These are phyloP conservation scores for Pleurotus pulmonarius DNA, from an alignment of 768 basidiomycete species.

Conservation along the genomic window DNA sequence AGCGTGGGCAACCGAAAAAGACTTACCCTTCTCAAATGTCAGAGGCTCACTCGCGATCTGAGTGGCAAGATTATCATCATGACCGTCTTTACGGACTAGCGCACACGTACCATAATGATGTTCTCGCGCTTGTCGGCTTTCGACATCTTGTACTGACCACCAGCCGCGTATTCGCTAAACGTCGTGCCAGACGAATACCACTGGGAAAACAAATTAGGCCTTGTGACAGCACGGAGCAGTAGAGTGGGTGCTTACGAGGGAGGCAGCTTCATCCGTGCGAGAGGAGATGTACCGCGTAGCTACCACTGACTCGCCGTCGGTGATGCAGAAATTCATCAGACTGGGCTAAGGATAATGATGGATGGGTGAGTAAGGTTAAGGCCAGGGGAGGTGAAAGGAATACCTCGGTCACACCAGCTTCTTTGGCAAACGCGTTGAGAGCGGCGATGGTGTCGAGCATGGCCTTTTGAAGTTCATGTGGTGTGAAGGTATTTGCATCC, in stretches of 20 bases:
- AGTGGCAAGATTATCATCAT: conserved; percentile 11
- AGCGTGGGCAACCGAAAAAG: background rate
- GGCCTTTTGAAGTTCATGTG: conserved; percentile 68
- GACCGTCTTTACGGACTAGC: background rate
- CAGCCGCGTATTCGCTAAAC: conserved; percentile 85
- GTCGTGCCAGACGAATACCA: conserved; percentile 96
- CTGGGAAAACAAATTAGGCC: conserved; percentile 27
- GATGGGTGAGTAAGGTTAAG: background rate
- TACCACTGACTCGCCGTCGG: conserved; percentile 91
- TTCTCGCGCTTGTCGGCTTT: conserved; percentile 95
- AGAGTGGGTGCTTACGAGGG: conserved; percentile 49
- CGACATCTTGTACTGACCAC: conserved; percentile 92
- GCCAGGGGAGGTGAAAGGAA: conserved; percentile 8
- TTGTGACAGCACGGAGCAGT: background rate
- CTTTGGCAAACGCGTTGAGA: conserved; percentile 73
- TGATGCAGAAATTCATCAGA: conserved; percentile 93
- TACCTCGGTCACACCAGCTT: conserved; percentile 72
- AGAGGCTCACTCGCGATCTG: conserved; percentile 90
- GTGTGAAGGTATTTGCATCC: conserved; percentile 70
- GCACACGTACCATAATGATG: conserved; percentile 73
- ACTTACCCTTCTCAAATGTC: conserved; percentile 88
- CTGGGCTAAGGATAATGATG: conserved; percentile 53
- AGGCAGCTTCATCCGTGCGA: conserved; percentile 87
- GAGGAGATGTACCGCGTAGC: conserved; percentile 96
- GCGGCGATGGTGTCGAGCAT: conserved; percentile 86